A percentile compares a stretch with the other conserved stretches of the same genome.
Evolutionary conservation across 306 rosid genomes (phyloP).

Genomic region (Cicer bijugum): DNA sequence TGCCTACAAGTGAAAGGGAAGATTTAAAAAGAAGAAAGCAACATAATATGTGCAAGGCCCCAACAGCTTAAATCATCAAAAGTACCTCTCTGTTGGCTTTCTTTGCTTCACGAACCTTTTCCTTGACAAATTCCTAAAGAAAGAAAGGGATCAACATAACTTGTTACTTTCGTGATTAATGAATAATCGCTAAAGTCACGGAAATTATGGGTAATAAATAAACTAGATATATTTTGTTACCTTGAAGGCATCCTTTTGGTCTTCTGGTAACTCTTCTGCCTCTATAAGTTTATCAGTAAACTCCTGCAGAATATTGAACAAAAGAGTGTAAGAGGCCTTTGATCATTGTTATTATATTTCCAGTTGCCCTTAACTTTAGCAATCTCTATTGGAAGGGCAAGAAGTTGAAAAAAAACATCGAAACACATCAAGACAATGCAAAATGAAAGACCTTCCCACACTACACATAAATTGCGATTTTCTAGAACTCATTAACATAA

Average conservation of each 20-base stretch:
- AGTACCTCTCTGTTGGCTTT: conserved; percentile 72
- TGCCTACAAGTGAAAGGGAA: conserved; percentile 55
- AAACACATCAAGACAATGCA: conserved; percentile 4
- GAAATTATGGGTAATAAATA: neutral
- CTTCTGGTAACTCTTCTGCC: conserved; percentile 67
- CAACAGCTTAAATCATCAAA: conserved; percentile 11
- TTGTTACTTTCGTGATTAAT: neutral
- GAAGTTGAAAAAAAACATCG: neutral
- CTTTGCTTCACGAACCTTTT: conserved; percentile 80
- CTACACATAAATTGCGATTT: conserved; percentile 16
- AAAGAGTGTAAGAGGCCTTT: conserved; percentile 7
- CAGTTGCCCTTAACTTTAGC: neutral
- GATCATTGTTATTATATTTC: neutral
- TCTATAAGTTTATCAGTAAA: conserved; percentile 73
- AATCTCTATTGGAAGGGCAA: neutral
- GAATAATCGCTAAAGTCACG: neutral
- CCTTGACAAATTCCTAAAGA: conserved; percentile 76
- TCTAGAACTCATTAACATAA: conserved; percentile 17
- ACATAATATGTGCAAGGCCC: conserved; percentile 1
- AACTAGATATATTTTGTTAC: conserved; percentile 44
- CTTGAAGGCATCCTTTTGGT: conserved; percentile 78
- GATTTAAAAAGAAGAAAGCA: conserved; percentile 13
- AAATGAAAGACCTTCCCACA: conserved; percentile 9
- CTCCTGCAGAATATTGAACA: conserved; percentile 61
- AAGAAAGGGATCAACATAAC: neutral